Percentiles rank a stretch among this genome's conserved stretches.
phyloP scores from a whole-genome alignment of 495 filamentous ascomycete genomes.

The Podospora pseudocomata region DNA sequence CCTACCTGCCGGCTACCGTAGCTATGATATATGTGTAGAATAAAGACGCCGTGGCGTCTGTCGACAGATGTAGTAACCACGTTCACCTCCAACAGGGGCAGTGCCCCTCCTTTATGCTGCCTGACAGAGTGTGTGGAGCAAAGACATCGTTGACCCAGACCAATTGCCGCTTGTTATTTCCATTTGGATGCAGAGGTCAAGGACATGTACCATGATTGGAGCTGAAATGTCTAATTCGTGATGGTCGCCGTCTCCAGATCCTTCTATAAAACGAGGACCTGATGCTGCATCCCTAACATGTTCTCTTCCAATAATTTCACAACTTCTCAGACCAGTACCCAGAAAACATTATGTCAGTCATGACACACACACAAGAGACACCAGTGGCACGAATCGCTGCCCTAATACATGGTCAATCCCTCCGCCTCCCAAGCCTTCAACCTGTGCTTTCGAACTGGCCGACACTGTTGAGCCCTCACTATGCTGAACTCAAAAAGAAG shows the following conservation, averaged over 20 bases:
- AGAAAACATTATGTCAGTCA: background rate
- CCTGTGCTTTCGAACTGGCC: conserved; percentile 17
- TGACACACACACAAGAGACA: conserved; percentile 6
- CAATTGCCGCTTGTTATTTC: background rate
- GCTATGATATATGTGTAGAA: background rate
- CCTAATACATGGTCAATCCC: conserved; percentile 16
- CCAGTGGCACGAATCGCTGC: conserved; percentile 5
- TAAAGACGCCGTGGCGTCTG: background rate
- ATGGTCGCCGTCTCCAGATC: background rate
- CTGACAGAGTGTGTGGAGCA: background rate
- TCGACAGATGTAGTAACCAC: background rate
- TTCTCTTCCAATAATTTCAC: background rate
- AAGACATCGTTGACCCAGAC: background rate
- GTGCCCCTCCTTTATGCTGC: background rate
- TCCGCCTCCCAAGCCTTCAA: conserved; percentile 17
- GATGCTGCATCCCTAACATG: background rate
- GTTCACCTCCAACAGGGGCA: background rate
- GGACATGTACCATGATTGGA: background rate
- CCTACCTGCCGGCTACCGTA: background rate
- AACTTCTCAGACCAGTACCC: background rate
- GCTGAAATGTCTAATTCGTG: background rate
- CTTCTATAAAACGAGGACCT: background rate
- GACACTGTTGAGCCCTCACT: conserved; percentile 18
- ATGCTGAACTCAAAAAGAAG: conserved; percentile 14
- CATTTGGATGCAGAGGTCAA: background rate